Evolutionary conservation across 805 yeast species (phyloP), one percentile per base, ranked within the genome.

Genomic region (Starmerella davenportii): DNA sequence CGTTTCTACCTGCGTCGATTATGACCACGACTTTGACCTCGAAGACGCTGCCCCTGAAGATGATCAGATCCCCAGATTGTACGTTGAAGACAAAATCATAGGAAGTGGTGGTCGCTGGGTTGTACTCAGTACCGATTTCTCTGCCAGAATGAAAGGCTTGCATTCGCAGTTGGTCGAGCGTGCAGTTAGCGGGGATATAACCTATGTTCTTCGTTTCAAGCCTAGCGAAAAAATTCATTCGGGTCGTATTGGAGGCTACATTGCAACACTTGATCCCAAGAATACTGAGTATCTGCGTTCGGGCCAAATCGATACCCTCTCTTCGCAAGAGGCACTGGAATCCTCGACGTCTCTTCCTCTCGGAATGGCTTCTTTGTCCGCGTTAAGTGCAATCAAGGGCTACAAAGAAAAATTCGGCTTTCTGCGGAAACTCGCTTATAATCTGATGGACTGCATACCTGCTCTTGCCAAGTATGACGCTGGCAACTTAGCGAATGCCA

Each of bases 151-250:
- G 48, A 60, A 60, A 14, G 60, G 60, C 4, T 75, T 79, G 59
- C 74, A 80, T 49, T 53, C 62, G 13, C 68, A 72, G 41, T 56
- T 87, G 37, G 66, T 63, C 42, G 66, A 69, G 29, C 72, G 74
- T 41, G 76, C 93, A 0, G 50, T 59, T 14, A 54, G 63, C 2
- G 87, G 79, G 0, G 79, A 79, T 50, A 52, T 84, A 21, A 65
- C 79, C 36, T 78, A 80, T 53, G 69, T 76, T 2, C 71, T 92
- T 77, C 68, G 95, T 47, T 76, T 82, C 48, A 63, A 71, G 11
- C 76, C 78, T 43, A 21, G 48, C 24, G 32, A 7, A 15, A 14
- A 7, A 29, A 9, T 7, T 5, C 16, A 29, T 7, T 7, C 5
- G 13, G 9, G 9, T 9, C 5, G 13, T 15, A 8, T 29, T 8